phyloP scores from a whole-genome alignment of 306 rosid species.

The Vicia villosa region DNA sequence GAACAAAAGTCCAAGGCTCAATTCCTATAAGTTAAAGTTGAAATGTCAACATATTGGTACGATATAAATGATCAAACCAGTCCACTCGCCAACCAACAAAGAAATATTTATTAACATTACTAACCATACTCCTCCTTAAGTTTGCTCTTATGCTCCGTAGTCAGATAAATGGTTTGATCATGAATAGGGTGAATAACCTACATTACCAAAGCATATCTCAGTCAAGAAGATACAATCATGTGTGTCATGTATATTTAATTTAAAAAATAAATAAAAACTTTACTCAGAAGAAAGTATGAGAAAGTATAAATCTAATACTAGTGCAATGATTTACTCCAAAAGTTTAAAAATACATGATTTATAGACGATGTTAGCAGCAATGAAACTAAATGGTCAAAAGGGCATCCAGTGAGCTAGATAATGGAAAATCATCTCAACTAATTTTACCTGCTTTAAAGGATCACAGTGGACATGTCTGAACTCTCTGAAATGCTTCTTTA shows the following conservation, averaged over 20 bases:
- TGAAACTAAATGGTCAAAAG: not conserved
- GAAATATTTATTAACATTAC: constrained; percentile 11
- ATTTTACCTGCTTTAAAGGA: constrained; percentile 66
- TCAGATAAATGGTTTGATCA: constrained; percentile 72
- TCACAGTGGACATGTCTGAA: constrained; percentile 68
- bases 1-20: constrained; percentile 52
- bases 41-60: not conserved
- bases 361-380: not conserved
- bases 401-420: not conserved
- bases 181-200: constrained; percentile 76
- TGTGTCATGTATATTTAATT: not conserved
- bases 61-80: constrained; percentile 3
- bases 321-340: constrained; percentile 1
- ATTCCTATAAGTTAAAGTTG: constrained; percentile 34
- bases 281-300: not conserved
- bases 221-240: not conserved
- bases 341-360: not conserved
- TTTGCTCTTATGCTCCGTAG: constrained; percentile 65
- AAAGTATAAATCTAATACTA: not conserved
- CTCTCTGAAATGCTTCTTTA: constrained; percentile 69
- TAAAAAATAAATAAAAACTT: not conserved
- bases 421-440: not conserved
- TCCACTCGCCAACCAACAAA: not conserved
- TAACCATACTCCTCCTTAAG: constrained; percentile 81
- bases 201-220: constrained; percentile 11